Conservation (phyloP, 192 early-diverging fungal genomes). For the Coemansia sp. region DNA sequence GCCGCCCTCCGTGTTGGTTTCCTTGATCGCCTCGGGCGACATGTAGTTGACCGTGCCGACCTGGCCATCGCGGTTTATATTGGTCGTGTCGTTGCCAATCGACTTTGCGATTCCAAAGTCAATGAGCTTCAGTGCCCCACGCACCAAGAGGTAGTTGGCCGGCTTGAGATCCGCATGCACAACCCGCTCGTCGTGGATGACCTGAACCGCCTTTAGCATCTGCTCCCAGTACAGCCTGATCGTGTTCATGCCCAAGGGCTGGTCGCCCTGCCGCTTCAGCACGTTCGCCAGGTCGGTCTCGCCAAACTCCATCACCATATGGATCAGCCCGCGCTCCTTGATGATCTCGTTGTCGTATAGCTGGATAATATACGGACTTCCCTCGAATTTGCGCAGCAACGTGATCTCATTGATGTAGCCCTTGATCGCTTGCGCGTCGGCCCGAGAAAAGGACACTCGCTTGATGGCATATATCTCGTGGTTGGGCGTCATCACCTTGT, state of each 20-base stretch:
- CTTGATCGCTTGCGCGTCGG: conserved; percentile 61
- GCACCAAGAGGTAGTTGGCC: conserved; percentile 90
- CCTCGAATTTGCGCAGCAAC: conserved; percentile 63
- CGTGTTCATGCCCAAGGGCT: conserved; percentile 66
- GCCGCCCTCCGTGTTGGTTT: conserved; percentile 37
- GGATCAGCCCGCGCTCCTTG: conserved; percentile 56
- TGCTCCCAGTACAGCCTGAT: conserved; percentile 86
- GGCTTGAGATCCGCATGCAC: conserved; percentile 95
- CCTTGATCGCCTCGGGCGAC: conserved; percentile 84
- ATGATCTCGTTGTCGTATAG: conserved; percentile 76
- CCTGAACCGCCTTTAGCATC: conserved; percentile 89
- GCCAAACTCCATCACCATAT: conserved; percentile 89
- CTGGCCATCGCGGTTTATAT: conserved; percentile 83
- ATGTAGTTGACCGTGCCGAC: conserved; percentile 94
- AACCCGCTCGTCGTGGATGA: conserved; percentile 83
- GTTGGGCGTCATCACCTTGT: conserved; percentile 71
- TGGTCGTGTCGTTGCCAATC: conserved; percentile 91
- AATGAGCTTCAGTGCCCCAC: conserved; percentile 84
- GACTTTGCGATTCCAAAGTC: conserved; percentile 98
- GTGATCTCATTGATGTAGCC: conserved; percentile 86
- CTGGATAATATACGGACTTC: conserved; percentile 74
- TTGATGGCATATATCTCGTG: conserved; percentile 77
- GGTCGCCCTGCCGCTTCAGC: conserved; percentile 51
- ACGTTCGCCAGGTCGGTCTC: conserved; percentile 80
- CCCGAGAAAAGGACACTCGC: conserved; percentile 71